Evolutionary conservation across 179 eudicot species (phyloP).

Genomic region (Beta lomatogona): DNA sequence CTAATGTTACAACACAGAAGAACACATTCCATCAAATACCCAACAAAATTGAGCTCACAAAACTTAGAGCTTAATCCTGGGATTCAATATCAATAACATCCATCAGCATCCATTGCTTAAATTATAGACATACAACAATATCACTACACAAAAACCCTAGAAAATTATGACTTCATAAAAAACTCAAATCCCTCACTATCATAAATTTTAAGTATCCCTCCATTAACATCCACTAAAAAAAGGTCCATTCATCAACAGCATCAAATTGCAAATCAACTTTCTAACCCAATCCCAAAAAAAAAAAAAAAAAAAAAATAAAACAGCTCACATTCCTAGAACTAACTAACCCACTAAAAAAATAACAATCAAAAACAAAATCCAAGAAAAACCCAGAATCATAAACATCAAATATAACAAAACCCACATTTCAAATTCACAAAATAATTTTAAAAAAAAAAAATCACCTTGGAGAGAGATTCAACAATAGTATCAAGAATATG

Average conservation of each 20-base stretch:
- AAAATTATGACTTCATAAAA: too few relatives aligned
- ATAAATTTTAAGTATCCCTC: too few relatives aligned
- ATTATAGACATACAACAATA: too few relatives aligned
- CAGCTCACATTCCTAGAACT: background rate
- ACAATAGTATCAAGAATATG: conserved; percentile 95
- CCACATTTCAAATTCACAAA: background rate
- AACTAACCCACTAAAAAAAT: background rate
- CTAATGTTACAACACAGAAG: background rate
- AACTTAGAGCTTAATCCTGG: background rate
- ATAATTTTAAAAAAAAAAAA: background rate
- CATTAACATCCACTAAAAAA: too few relatives aligned
- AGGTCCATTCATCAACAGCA: too few relatives aligned
- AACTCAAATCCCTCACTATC: too few relatives aligned
- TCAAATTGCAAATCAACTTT: background rate
- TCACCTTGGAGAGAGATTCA: conserved; percentile 84
- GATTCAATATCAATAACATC: too few relatives aligned
- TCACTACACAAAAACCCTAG: too few relatives aligned
- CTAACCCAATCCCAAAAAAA: background rate
- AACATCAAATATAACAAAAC: background rate
- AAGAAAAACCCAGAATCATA: background rate
- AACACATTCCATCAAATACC: background rate
- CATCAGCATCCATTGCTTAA: too few relatives aligned
- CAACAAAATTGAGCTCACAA: conserved; percentile 18
- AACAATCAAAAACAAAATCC: background rate
- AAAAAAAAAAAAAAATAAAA: background rate